These are phyloP conservation scores for Furculomyces boomerangus DNA, from an alignment of 371 early-diverging fungal species.

Conservation along the genomic window DNA sequence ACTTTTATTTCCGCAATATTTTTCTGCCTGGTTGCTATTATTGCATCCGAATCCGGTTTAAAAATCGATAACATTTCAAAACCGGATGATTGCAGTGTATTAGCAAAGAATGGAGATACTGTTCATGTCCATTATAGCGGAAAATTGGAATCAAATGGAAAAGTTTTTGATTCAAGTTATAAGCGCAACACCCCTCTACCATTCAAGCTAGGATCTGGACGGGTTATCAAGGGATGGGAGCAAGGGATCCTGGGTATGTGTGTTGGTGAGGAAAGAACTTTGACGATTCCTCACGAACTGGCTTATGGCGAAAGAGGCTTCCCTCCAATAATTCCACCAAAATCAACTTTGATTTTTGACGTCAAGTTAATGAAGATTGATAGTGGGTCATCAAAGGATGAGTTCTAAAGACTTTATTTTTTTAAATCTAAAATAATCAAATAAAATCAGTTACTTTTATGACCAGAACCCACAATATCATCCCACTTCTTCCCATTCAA, in stretches of 20 bases:
- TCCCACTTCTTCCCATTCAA: conserved; percentile 32
- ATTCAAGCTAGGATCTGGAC: conserved; percentile 65
- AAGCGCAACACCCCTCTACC: conserved; percentile 60
- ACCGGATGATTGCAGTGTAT: conserved; percentile 29
- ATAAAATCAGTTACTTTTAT: too few species aligned
- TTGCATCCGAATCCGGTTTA: background rate
- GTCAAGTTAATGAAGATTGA: conserved; percentile 53
- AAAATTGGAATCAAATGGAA: conserved; percentile 42
- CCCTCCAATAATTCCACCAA: conserved; percentile 52
- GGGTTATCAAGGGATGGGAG: conserved; percentile 75
- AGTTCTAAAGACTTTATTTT: background rate
- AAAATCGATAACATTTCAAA: conserved; percentile 11
- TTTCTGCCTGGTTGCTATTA: background rate
- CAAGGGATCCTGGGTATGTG: conserved; percentile 69
- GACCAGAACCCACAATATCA: conserved; percentile 28
- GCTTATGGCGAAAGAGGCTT: conserved; percentile 47
- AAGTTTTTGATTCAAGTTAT: conserved; percentile 66
- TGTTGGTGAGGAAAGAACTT: conserved; percentile 41
- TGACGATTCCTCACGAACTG: conserved; percentile 48
- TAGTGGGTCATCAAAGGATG: background rate
- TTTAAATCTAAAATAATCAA: too few species aligned
- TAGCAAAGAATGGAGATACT: conserved; percentile 37
- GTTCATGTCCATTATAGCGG: conserved; percentile 64
- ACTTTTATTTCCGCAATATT: too few species aligned
- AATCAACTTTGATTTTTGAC: conserved; percentile 62